Evolutionary conservation across 2,329 filamentous ascomycete species (phyloP), one percentile per base, ranked within the genome.

Genomic region (Coniochaeta prunicola): DNA sequence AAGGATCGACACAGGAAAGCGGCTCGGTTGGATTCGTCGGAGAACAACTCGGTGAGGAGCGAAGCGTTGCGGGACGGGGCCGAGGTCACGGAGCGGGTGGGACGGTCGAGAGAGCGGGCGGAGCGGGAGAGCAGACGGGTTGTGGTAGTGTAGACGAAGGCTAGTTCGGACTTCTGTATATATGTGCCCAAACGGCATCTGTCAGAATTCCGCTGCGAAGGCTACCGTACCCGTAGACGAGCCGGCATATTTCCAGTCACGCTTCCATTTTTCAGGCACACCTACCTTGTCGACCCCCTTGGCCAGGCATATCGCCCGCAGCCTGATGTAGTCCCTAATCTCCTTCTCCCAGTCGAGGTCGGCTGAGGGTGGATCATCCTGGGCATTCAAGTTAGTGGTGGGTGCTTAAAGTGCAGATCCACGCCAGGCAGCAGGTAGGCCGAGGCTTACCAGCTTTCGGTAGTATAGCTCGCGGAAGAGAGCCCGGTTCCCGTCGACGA

Each of bases 391-490:
- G 4, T 28, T 38, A 55, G 53, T 36, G 19, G 53, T 36, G 15
- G 53, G 30, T 10, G n/a, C 3, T n/a, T n/a, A 50, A 50, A 50
- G 45, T 50, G 45, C 36, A 48, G 42, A 15, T 19, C 30, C 4
- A 42, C 24, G 24, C 48, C 24, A 36, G 42, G 30, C 1, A 17
- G 26, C n/a, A 26, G 34, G 60, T 26, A 53, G 60, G 59, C 61
- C n/a, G n/a, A n/a, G n/a, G n/a, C 75, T 65, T 70, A 88, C 86
- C 58, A 85, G 77, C 48, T 72, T 70, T 17, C 74, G 74, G 4
- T 86, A 70, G 68, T 90, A 92, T 7, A 89, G 73, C 24, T 81
- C 78, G 60, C 82, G 85, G 69, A 79, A 87, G 13, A 92, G 73
- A 9, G 81, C 73, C 17, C 71, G 69, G 67, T 91, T 89, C 48